Base-by-base conservation (phyloP, 2,329 filamentous ascomycete genomes). In the Aureobasidium sp. region DNA sequence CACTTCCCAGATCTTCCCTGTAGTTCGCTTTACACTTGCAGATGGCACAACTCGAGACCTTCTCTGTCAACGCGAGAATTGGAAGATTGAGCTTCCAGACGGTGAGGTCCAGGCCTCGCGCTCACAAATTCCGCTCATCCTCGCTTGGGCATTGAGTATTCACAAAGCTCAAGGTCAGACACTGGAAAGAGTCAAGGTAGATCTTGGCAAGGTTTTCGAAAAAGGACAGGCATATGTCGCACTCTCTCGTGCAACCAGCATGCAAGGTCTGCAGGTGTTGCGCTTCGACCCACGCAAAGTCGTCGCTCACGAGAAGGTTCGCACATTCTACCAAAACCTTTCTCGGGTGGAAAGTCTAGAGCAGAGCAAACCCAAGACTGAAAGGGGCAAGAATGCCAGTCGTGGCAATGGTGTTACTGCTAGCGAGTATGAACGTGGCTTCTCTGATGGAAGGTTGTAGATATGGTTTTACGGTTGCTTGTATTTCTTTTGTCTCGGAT, bases 121-220 rank as follows among this genome's bases (percentile, higher is more conserved):
- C 42, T 82, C 82, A 49, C 81, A 84, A 63, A 75, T 84, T 5
- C 94, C 94, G 0, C 81, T 99, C 55, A 97, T 99, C 65, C 81
- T 99, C 34, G 94, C 94, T 0, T 99, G 94, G 94, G 94, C 94
- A 2, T 77, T 99, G 25, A 96, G 91, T 1, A 99, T 99, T 63
- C 94, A 99, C 79, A 99, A 99, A 76, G 94, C 94, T 0, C 93
- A 97, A 72, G 93, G 93, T 1, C 93, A 97, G 73, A 97, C 93
- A 1, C 78, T 97, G 30, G 91, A 96, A 70, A 83, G 93, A 55
- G 94, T 99, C 63, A 96, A 96, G 71, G 94, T 99, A 30, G 91
- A 99, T 71, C 80, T 99, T 0, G 89, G 91, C 34, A 88, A 85
- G 64, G 90, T 96, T 1, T 99, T 99, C 68, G 94, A 99, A 73